These are phyloP conservation scores for Chlamydomonas sphaeroides DNA, from an alignment of 139 green algal genomes.

Conservation along the genomic window DNA sequence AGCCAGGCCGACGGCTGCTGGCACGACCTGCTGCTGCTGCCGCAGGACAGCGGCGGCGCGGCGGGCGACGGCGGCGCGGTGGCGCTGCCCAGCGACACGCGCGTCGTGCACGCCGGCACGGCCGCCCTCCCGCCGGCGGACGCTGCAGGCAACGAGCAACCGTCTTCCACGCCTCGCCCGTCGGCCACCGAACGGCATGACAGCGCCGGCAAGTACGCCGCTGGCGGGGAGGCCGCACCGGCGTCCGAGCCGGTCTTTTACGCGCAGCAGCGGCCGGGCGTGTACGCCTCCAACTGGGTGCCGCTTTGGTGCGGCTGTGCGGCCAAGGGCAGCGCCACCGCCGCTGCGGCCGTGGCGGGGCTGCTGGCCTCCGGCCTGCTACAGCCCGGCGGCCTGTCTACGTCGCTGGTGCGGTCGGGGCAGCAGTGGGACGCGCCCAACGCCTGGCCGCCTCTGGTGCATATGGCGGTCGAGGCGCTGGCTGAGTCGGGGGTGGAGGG, in stretches of 20 bases:
- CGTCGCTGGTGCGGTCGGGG: slow-evolving; percentile 67
- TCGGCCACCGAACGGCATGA: too few species aligned
- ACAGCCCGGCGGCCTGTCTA: slow-evolving; percentile 64
- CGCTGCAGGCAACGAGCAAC: too few species aligned
- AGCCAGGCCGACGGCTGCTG: slow-evolving; percentile 67
- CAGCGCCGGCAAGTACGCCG: too few species aligned
- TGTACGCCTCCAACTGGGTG: slow-evolving; percentile 85
- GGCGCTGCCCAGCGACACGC: too few species aligned
- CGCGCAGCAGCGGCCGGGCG: not conserved
- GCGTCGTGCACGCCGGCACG: too few species aligned
- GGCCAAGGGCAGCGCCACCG: not conserved
- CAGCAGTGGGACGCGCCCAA: slow-evolving; percentile 98
- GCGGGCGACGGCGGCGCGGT: too few species aligned
- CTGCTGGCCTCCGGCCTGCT: slow-evolving; percentile 52
- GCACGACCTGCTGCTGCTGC: slow-evolving; percentile 72
- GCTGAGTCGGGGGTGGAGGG: slow-evolving; percentile 2
- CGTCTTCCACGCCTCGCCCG: too few species aligned
- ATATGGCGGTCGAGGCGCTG: slow-evolving; percentile 72
- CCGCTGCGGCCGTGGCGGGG: slow-evolving; percentile 40
- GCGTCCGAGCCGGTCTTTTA: not conserved
- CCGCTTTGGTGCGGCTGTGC: slow-evolving; percentile 80
- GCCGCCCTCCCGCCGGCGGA: too few species aligned
- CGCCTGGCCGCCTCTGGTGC: slow-evolving; percentile 91
- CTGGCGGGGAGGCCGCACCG: too few species aligned
- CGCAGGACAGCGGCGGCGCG: too few species aligned